Conservation (phyloP, 345 rosid species). For the Combretum micranthum region DNA sequence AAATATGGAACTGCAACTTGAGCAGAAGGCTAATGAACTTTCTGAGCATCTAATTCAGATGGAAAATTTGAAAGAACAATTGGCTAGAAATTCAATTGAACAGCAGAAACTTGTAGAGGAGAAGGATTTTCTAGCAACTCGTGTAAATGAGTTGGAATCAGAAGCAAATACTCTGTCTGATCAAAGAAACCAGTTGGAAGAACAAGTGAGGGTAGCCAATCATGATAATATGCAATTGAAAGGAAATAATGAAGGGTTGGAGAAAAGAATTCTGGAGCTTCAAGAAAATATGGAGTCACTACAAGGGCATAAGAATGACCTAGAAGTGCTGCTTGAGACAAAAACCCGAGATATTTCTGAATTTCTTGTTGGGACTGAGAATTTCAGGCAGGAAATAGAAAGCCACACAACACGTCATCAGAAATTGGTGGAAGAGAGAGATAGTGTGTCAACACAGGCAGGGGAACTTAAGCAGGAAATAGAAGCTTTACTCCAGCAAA, state of each 20-base stretch:
- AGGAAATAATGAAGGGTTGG: constrained; percentile 19
- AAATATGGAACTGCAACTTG: constrained; percentile 45
- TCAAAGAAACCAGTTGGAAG: constrained; percentile 23
- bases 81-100: constrained; percentile 15
- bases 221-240: constrained; percentile 11
- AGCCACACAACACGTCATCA: constrained; percentile 30
- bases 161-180: constrained; percentile 14
- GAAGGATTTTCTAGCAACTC: constrained; percentile 14
- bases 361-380: constrained; percentile 22
- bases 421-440: constrained; percentile 38
- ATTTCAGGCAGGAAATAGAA: constrained; percentile 31
- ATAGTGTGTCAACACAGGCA: constrained; percentile 23
- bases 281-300: constrained; percentile 7
- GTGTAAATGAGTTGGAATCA: constrained; percentile 18
- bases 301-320: constrained; percentile 9
- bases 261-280: constrained; percentile 8
- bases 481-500: constrained; percentile 38
- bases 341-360: constrained; percentile 12
- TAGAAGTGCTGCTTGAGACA: constrained; percentile 12
- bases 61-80: constrained; percentile 22
- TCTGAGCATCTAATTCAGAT: constrained; percentile 33
- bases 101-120: constrained; percentile 19
- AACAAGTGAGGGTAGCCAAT: constrained; percentile 11
- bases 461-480: constrained; percentile 32
- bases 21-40: constrained; percentile 41